Base-by-base conservation (phyloP, 305 asterid genomes). In the Fraxinus floribunda region DNA sequence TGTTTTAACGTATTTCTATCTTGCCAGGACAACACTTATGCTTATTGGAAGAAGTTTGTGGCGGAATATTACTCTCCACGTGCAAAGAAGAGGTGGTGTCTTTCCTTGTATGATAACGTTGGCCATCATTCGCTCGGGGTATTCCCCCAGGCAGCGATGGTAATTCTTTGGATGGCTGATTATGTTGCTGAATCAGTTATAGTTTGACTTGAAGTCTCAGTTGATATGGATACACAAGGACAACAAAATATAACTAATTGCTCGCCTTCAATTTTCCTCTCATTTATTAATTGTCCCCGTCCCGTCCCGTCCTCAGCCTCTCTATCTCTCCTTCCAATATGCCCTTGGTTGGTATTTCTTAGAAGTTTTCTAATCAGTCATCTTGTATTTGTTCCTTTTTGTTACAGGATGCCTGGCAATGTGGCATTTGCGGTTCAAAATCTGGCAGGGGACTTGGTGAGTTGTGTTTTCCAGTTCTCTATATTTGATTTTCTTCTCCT, bases 401-500 rank as follows among this genome's bases (percentile, higher is more conserved):
- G 78, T 55, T 68, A 4, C 90, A 95, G 98, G 98, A 93, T 79
- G 94, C 98, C 71, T 95, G 97, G 97, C 97, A 91, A 80, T 95
- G 98, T 87, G 97, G 92, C 80, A 91, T 95, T 80, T 95, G 98
- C 86, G 92, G 94, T 78, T 94, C 97, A 57, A 95, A 94, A 87
- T 95, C 98, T 85, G 98, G 98, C 87, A 92, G 97, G 90, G 98
- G 98, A 80, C 94, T 94, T 82, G 98, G 98, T 94, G 85, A 91
- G 98, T 81, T 78, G 85, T 41, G 29, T 76, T 62, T 22, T 62
- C 32, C 10, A 62, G 32, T 62, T 62, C 71, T 62, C 71, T 62
- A 10, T 79, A 46, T 71, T 80, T 82, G 35, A 32, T 68, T 24
- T 32, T 74, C 22, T 29, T 39, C 18, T 64, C 32, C 78, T 83